Evolutionary conservation across 768 basidiomycete genomes (phyloP), one percentile per base, ranked within the genome.

Genomic region (Russula griseocarnosa): DNA sequence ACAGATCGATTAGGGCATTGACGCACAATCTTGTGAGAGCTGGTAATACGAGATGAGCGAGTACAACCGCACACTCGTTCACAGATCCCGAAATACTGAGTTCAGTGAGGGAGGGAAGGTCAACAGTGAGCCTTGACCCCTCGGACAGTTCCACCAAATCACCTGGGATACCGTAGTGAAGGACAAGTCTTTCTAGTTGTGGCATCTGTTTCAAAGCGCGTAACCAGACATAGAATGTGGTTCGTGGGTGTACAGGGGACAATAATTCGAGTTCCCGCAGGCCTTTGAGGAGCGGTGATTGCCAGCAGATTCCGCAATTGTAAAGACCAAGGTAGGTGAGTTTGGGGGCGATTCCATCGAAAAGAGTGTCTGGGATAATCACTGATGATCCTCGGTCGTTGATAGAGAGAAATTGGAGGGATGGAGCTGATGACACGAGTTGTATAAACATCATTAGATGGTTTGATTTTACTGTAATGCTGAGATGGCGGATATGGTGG

Each of bases 401-500:
- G 42, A 44, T 20, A 9, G 20, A 20, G 42, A 44, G 20, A 0
- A 5, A 9, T 20, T 44, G 20, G 20, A 44, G 20, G 9, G 20
- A 44, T 20, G 42, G 42, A n/a, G 42, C 42, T 9, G 42, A 9
- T 44, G 20, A n/a, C 7, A 44, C 20, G 18, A 44, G 42, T 44
- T 44, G 40, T 18, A 6, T 11, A 34, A 44, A 20, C 20, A 20
- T 44, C 20, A 0, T 20, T 20, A 44, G 42, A 20, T 44, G 42
- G 8, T 20, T 4, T 44, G 3, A 7, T 44, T 7, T 22, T 16
- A 24, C 55, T 0, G 49, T 20, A 13, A 65, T 26, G 34, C 22
- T 44, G 10, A 66, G 57, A 26, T 32, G 28, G 18, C 14, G 44
- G 13, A 24, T 59, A 34, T 49, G 58, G 28, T 54, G 57, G 7